These are phyloP conservation scores for Auricularia heimuer DNA, from an alignment of 768 basidiomycete genomes.

Conservation along the genomic window DNA sequence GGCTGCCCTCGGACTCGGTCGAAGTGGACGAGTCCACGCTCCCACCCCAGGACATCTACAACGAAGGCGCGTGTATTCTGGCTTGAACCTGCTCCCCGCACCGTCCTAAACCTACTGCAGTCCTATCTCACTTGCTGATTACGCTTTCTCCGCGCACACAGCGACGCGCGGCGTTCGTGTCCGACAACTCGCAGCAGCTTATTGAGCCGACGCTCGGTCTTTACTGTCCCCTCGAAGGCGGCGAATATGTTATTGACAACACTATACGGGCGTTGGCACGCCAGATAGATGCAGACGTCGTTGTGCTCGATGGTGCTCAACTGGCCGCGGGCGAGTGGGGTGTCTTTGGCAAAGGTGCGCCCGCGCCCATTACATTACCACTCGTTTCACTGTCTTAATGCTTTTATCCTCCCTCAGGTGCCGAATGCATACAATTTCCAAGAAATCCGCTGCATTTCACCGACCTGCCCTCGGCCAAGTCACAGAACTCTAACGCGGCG, in stretches of 20 bases:
- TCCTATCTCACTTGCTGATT: conserved; percentile 63
- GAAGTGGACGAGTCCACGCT: not conserved
- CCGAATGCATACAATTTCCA: conserved; percentile 54
- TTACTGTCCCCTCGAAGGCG: conserved; percentile 84
- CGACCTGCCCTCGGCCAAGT: conserved; percentile 18
- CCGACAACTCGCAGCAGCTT: conserved; percentile 37
- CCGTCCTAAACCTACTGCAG: conserved; percentile 13
- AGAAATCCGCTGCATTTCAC: conserved; percentile 70
- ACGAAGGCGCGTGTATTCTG: not conserved
- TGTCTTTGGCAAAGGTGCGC: conserved; percentile 64
- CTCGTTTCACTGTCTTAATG: conserved; percentile 4
- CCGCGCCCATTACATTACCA: not conserved
- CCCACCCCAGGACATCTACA: conserved; percentile 1
- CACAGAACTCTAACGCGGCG: conserved; percentile 10
- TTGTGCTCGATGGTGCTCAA: conserved; percentile 75
- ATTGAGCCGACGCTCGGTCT: conserved; percentile 76
- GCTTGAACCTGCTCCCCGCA: not conserved
- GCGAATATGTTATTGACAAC: conserved; percentile 70
- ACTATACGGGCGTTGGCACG: conserved; percentile 72
- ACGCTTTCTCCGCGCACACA: conserved; percentile 77
- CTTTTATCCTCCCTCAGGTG: conserved; percentile 36
- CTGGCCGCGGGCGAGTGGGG: conserved; percentile 86
- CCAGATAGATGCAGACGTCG: conserved; percentile 65
- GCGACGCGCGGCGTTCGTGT: conserved; percentile 53
- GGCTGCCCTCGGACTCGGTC: not conserved